Base-by-base conservation (phyloP, 306 rosid genomes). In the Pterocarpus macrocarpus region DNA sequence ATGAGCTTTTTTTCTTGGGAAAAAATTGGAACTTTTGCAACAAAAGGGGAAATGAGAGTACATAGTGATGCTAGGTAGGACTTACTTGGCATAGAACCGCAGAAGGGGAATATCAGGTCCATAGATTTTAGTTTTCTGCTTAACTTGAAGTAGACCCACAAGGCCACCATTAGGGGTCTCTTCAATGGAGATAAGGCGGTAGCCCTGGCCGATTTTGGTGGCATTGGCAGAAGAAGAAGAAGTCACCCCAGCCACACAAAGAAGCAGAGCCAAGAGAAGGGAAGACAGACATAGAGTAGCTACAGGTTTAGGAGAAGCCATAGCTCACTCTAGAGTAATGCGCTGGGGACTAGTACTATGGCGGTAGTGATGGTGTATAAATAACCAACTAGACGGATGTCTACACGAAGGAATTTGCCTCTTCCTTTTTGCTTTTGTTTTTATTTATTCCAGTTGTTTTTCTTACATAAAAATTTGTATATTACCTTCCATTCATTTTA, bases 81-180 rank as follows among this genome's bases (percentile, higher is more conserved):
- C 87, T 58, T 80, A 95, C 99, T 95, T 95, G 79, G 83, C 96
- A 58, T 77, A 93, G 88, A 95, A 91, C 67, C 91, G 90, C 32
- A 93, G 85, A 64, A 88, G 76, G 15, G 97, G 90, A 72, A 95
- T 86, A 55, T 95, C 99, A 43, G 97, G 86, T 13, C 99, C 99
- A 76, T 89, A 95, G 81, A 82, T 73, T 9, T 82, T 80, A 91
- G 89, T 87, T 41, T 87, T 80, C 36, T 83, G 10, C 58, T 83
- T 95, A 32, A 93, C 74, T 73, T 89, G 84, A 34, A 95, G 98
- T 67, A 78, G 87, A 4, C 94, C 98, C 22, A 95, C 14, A 35
- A 95, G 84, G 7, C 86, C 97, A 15, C 98, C 97, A 52, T 90
- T 93, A 8, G 89, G 55, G 75, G 90, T 80, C 71, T 91, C 94